A percentile compares a stretch with the other conserved stretches of the same genome.
Evolutionary conservation across 306 rosid genomes (phyloP).

Genomic region (Cucumis hystrix): DNA sequence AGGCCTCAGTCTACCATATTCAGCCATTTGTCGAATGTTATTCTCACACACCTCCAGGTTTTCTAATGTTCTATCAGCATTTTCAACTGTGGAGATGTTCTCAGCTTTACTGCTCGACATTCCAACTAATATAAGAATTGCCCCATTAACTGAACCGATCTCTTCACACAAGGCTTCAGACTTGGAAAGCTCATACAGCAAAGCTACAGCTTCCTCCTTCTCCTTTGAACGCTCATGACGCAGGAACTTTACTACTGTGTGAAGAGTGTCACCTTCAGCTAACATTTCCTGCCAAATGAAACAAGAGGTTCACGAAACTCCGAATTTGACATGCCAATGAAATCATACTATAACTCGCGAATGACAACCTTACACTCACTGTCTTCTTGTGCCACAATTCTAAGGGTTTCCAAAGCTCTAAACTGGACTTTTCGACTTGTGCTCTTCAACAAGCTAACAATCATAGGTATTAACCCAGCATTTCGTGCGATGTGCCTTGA

Average conservation of each 20-base stretch:
- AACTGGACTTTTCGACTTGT: conserved; percentile 68
- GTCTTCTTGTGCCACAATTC: conserved; percentile 67
- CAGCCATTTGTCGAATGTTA: conserved; percentile 95
- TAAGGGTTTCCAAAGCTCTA: conserved; percentile 74
- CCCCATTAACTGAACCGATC: conserved; percentile 87
- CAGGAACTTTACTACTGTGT: conserved; percentile 75
- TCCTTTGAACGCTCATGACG: conserved; percentile 66
- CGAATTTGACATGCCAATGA: conserved; percentile 3
- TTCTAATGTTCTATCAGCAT: conserved; percentile 68
- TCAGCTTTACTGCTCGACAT: conserved; percentile 93
- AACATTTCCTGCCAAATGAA: conserved; percentile 53
- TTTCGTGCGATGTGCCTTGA: conserved; percentile 50
- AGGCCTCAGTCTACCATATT: conserved; percentile 73
- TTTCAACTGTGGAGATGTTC: conserved; percentile 56
- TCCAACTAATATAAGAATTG: conserved; percentile 90
- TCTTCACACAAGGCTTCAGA: conserved; percentile 72
- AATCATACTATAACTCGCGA: conserved; percentile 12
- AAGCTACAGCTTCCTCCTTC: conserved; percentile 86
- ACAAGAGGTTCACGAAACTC: conserved; percentile 18
- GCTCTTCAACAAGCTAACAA: conserved; percentile 76
- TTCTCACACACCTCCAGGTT: conserved; percentile 72
- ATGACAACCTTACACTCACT: conserved; percentile 74
- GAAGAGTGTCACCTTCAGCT: conserved; percentile 89
- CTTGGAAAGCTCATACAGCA: conserved; percentile 89
- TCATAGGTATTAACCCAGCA: conserved; percentile 79